phyloP scores from a whole-genome alignment of 2,329 filamentous ascomycete species.

The Neonectria coccinea region DNA sequence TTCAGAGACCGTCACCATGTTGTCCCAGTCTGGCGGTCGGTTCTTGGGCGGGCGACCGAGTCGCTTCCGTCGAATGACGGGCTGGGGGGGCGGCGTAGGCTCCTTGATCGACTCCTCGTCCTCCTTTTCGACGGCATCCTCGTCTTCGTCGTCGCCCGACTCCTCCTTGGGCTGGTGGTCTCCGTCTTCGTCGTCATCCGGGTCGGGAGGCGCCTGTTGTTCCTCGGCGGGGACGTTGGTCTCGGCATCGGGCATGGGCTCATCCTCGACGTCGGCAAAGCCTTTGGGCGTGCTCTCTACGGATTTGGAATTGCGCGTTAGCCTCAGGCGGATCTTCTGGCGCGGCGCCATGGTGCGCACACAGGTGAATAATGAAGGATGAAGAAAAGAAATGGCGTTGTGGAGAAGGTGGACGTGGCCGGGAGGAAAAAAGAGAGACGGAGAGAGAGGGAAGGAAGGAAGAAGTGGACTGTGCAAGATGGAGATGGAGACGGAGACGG shows the following conservation, averaged over 20 bases:
- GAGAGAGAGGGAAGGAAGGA: background rate
- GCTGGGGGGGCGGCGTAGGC: conserved; percentile 67
- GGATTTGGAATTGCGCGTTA: conserved; percentile 47
- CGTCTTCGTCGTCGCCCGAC: conserved; percentile 56
- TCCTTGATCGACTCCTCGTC: conserved; percentile 62
- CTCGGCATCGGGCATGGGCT: conserved; percentile 48
- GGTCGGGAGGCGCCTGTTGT: conserved; percentile 55
- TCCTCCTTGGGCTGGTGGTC: conserved; percentile 67
- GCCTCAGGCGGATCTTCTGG: conserved; percentile 49
- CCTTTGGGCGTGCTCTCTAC: conserved; percentile 57
- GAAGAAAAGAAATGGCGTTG: background rate
- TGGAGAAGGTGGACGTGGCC: conserved; percentile 4
- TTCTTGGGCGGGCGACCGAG: conserved; percentile 91
- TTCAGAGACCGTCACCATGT: conserved; percentile 66
- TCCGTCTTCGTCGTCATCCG: conserved; percentile 54
- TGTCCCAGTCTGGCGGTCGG: conserved; percentile 82
- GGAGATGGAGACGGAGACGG: conserved; percentile 13
- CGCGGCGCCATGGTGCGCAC: conserved; percentile 43
- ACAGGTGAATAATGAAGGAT: background rate
- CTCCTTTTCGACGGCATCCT: conserved; percentile 52
- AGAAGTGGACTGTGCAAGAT: conserved; percentile 17
- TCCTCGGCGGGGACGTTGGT: conserved; percentile 49
- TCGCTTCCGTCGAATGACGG: conserved; percentile 78
- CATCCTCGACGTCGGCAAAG: conserved; percentile 56
- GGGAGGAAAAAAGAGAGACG: too few species aligned